Evolutionary conservation across 768 basidiomycete genomes (phyloP), one percentile per base, ranked within the genome.

Genomic region (Suillus luteus): DNA sequence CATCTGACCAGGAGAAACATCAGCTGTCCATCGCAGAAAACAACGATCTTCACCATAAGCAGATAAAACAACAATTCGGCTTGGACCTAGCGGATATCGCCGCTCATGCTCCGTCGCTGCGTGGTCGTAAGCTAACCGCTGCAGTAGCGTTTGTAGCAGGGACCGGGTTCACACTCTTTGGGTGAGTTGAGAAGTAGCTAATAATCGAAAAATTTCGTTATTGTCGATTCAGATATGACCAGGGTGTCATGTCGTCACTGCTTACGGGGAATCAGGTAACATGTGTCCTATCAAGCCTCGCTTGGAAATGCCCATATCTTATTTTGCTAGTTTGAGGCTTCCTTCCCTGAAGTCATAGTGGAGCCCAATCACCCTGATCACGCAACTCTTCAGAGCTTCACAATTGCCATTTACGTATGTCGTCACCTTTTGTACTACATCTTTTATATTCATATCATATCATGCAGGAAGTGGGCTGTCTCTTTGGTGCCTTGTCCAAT

Each of bases 201-300:
- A 63, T 19, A 44, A 11, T 11, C 44, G n/a, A 49, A 58, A n/a
- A 27, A 2, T 33, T 33, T 59, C 35, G 27, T 44, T 19, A 22
- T 38, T 27, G 35, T 33, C 46, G 27, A 49, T 63, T 3, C 52
- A 76, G 77, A 5, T 82, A 80, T 63, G 80, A 82, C 62, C 78
- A 81, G 62, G 76, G 81, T 62, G 78, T 80, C 38, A 78, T 83
- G 80, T 73, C 73, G 22, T 76, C 79, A 9, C 69, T 81, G 10
- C 70, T 83, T 41, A 78, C 77, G 2, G 70, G 79, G 0, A 68
- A 71, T 33, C 72, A 74, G 71, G 70, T 69, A 49, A 54, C 44
- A 44, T 19, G 5, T 59, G 12, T n/a, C 61, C 24, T 31, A 43
- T 38, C 24, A 31, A 38, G 15, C 37, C 38, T 14, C 12, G 8